Conservation (phyloP, 1,284 basidiomycete species). For the Sporisorium iseilematis-ciliati region DNA sequence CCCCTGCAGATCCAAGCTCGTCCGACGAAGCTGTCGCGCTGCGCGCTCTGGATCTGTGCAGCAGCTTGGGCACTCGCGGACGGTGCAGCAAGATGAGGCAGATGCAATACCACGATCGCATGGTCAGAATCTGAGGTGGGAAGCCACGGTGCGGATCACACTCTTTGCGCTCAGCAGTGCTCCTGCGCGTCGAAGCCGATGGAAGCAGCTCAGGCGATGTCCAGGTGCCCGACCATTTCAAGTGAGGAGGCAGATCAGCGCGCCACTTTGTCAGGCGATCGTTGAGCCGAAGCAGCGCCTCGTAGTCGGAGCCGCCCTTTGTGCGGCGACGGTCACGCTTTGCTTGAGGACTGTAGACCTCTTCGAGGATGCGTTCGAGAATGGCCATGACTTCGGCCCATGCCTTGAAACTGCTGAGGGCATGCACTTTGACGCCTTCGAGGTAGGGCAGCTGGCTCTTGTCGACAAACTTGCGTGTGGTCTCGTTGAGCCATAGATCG, state of each 20-base stretch:
- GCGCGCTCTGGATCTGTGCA: constrained; percentile 13
- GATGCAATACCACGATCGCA: constrained; percentile 56
- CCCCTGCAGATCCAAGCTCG: background rate
- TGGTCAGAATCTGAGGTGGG: constrained; percentile 49
- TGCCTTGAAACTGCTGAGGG: constrained; percentile 49
- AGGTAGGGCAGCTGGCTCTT: constrained; percentile 22
- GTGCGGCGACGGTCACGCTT: constrained; percentile 40
- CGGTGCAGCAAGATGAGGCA: constrained; percentile 52
- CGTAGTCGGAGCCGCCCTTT: constrained; percentile 33
- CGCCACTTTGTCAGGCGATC: constrained; percentile 32
- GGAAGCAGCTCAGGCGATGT: constrained; percentile 26
- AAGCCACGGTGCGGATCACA: constrained; percentile 34
- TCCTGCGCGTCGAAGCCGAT: background rate
- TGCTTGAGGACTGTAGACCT: constrained; percentile 52
- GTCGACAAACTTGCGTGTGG: constrained; percentile 43
- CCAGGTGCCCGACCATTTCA: constrained; percentile 47
- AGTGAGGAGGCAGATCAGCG: constrained; percentile 34
- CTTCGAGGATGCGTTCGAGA: constrained; percentile 50
- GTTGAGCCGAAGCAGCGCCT: constrained; percentile 33
- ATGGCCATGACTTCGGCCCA: constrained; percentile 55
- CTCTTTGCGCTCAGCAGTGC: constrained; percentile 25
- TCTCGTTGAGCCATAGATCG: constrained; percentile 52
- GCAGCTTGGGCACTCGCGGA: constrained; percentile 44
- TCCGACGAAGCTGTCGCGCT: constrained; percentile 5
- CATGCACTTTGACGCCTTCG: constrained; percentile 50